Conservation (phyloP, 2,329 filamentous ascomycete species). For the Hysterium pulicare region DNA sequence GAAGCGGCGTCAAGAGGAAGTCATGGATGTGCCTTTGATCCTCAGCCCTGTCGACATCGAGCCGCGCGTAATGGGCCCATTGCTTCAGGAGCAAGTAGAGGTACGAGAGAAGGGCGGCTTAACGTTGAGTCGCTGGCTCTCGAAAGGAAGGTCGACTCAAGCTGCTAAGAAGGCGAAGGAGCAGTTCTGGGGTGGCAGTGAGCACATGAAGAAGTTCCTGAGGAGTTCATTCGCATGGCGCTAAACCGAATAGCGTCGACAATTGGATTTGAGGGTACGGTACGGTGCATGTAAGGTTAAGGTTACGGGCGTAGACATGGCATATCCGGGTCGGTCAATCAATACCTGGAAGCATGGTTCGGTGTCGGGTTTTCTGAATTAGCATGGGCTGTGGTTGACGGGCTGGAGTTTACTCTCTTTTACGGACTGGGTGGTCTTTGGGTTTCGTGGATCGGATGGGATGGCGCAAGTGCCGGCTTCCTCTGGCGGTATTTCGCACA, state of each 20-base stretch:
- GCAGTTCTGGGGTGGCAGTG: conserved; percentile 31
- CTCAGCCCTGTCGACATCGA: conserved; percentile 28
- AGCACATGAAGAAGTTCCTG: conserved; percentile 36
- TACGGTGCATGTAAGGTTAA: neutral
- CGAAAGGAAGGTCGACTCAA: conserved; percentile 8
- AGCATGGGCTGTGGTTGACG: neutral
- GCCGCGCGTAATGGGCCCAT: conserved; percentile 32
- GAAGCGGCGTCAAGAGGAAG: conserved; percentile 40
- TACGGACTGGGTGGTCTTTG: conserved; percentile 8
- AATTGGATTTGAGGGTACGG: neutral
- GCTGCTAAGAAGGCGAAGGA: conserved; percentile 25
- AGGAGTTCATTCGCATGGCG: conserved; percentile 27
- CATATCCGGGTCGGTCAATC: neutral
- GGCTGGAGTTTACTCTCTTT: neutral
- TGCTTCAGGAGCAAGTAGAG: conserved; percentile 29
- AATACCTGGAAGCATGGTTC: conserved; percentile 2
- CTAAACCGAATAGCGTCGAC: too few species aligned
- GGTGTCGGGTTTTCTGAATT: neutral
- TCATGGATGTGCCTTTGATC: conserved; percentile 42
- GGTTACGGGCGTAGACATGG: neutral
- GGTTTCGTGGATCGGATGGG: too few species aligned
- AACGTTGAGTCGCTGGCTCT: conserved; percentile 32
- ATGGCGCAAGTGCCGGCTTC: conserved; percentile 24
- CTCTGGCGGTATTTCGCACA: conserved; percentile 20
- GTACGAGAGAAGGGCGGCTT: conserved; percentile 24